phyloP scores from a whole-genome alignment of 805 yeast species.

The Tanozyma kutaoensis region DNA sequence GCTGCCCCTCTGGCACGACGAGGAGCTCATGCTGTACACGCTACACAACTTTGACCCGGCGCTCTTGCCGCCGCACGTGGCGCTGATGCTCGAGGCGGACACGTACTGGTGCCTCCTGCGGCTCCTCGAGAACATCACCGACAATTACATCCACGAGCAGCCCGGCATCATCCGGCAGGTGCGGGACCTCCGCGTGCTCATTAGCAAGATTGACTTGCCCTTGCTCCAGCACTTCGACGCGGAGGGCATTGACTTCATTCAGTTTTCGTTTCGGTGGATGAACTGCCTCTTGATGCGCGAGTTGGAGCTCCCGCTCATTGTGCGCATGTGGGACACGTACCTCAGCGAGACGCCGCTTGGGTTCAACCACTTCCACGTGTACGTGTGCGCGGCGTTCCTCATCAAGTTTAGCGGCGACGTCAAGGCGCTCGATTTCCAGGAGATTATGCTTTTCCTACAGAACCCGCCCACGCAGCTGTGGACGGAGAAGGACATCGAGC shows the following conservation, averaged over 20 bases:
- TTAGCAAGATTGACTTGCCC: slow-evolving; percentile 65
- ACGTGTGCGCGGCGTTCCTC: slow-evolving; percentile 94
- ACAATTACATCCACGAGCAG: slow-evolving; percentile 94
- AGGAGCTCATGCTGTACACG: slow-evolving; percentile 10
- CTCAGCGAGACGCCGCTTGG: slow-evolving; percentile 63
- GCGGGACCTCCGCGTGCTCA: slow-evolving; percentile 60
- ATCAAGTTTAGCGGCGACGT: slow-evolving; percentile 75
- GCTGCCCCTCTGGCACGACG: slow-evolving; percentile 12
- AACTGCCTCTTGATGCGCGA: slow-evolving; percentile 95
- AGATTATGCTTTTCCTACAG: slow-evolving; percentile 81
- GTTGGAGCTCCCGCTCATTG: slow-evolving; percentile 58
- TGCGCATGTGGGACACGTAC: slow-evolving; percentile 98
- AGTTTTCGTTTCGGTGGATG: slow-evolving; percentile 97
- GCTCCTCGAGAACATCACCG: slow-evolving; percentile 87
- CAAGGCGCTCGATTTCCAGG: slow-evolving; percentile 85
- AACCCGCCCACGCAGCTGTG: slow-evolving; percentile 78
- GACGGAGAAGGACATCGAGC: slow-evolving; percentile 83
- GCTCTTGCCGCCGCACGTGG: slow-evolving; percentile 42
- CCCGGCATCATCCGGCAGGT: slow-evolving; percentile 95
- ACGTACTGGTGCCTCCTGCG: slow-evolving; percentile 94
- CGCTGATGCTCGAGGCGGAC: slow-evolving; percentile 79
- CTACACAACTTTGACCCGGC: slow-evolving; percentile 53
- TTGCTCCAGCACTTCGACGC: slow-evolving; percentile 60
- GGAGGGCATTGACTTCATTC: slow-evolving; percentile 89
- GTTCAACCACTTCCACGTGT: slow-evolving; percentile 85